These are phyloP conservation scores for Hanseniaspora thailandica DNA, from an alignment of 805 yeast species.

Conservation along the genomic window DNA sequence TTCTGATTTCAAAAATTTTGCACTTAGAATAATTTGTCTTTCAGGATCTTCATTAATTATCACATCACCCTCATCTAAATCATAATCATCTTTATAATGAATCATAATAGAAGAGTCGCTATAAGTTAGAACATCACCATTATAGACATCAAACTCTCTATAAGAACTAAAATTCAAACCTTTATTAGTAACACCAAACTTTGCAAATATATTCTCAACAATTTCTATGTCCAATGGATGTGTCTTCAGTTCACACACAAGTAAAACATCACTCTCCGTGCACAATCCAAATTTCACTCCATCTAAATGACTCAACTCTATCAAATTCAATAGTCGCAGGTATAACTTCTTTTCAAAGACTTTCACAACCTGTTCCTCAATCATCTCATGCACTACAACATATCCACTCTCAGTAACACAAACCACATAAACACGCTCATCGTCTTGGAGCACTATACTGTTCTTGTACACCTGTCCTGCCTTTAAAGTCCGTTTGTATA, in stretches of 20 bases:
- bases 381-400: neutral
- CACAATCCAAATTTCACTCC: neutral
- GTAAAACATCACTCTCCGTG: neutral
- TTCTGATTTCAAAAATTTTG: conserved; percentile 1
- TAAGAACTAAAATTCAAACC: neutral
- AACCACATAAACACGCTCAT: neutral
- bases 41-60: neutral
- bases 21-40: neutral
- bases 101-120: neutral
- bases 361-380: neutral
- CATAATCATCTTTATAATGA: neutral
- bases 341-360: neutral
- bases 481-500: conserved; percentile 2
- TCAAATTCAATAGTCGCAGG: neutral
- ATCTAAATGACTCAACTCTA: neutral
- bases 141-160: neutral
- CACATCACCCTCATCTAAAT: neutral
- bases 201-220: neutral
- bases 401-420: conserved; percentile 1
- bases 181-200: neutral
- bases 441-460: neutral
- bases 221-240: neutral
- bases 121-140: neutral
- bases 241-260: neutral
- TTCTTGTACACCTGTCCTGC: neutral